A percentile compares a stretch with the other conserved stretches of the same genome.
Conservation (phyloP, 495 filamentous ascomycete genomes). For the Corynascus novoguineensis region DNA sequence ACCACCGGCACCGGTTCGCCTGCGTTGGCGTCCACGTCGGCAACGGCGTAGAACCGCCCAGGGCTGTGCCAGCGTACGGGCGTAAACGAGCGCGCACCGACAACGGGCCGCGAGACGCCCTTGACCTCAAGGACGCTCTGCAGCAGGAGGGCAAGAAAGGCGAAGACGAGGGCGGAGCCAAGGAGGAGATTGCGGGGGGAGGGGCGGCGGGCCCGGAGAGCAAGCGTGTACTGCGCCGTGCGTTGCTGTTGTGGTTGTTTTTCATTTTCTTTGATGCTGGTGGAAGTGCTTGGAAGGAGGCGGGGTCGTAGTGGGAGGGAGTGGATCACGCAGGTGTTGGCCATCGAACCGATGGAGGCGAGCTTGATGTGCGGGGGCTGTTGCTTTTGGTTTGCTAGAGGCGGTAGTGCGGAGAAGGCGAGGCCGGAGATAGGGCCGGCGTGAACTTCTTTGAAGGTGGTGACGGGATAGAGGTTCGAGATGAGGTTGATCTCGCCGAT, state of each 20-base stretch:
- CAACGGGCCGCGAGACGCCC: conserved; percentile 52
- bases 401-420: conserved; percentile 67
- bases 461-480: conserved; percentile 53
- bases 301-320: conserved; percentile 61
- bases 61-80: conserved; percentile 26
- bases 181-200: conserved; percentile 45
- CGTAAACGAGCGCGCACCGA: conserved; percentile 37
- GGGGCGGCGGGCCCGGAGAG: conserved; percentile 47
- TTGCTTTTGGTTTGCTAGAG: conserved; percentile 37
- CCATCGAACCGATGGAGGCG: conserved; percentile 71
- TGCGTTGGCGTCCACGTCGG: neutral
- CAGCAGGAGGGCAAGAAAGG: conserved; percentile 54
- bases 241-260: conserved; percentile 41
- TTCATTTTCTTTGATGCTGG: conserved; percentile 35
- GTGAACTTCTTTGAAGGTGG: conserved; percentile 67
- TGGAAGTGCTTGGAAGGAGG: conserved; percentile 40
- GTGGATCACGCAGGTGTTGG: conserved; percentile 80
- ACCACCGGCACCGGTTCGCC: no score
- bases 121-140: conserved; percentile 65
- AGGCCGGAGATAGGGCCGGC: conserved; percentile 80
- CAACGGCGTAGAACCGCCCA: conserved; percentile 3
- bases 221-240: conserved; percentile 60
- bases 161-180: conserved; percentile 46
- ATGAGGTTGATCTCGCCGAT: conserved; percentile 46
- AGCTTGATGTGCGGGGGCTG: conserved; percentile 62